Evolutionary conservation across 2,329 filamentous ascomycete genomes (phyloP).

Genomic region (Claviceps quebecensis): DNA sequence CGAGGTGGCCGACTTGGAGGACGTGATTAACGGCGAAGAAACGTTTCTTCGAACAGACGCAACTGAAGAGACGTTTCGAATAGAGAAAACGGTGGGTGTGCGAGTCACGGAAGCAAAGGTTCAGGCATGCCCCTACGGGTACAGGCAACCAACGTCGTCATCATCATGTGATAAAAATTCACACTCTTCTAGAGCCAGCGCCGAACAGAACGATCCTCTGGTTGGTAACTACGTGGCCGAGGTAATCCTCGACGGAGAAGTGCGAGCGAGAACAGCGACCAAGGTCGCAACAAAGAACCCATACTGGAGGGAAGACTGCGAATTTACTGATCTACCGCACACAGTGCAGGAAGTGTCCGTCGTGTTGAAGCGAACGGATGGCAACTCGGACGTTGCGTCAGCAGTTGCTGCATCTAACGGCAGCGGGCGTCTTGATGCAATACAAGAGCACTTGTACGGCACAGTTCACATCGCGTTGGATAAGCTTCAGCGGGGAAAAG

Average conservation of each 20-base stretch:
- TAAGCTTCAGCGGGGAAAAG: constrained; percentile 61
- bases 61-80: constrained; percentile 34
- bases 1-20: constrained; percentile 24
- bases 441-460: constrained; percentile 43
- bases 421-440: background rate
- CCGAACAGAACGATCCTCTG: constrained; percentile 26
- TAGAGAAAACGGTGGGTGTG: constrained; percentile 46
- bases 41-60: constrained; percentile 27
- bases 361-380: constrained; percentile 53
- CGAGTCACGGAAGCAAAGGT: constrained; percentile 50
- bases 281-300: constrained; percentile 59
- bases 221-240: constrained; percentile 65
- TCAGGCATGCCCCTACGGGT: constrained; percentile 21
- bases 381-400: constrained; percentile 29
- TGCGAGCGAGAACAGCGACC: constrained; percentile 59
- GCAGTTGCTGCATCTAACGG: constrained; percentile 11
- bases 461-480: constrained; percentile 73
- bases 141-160: constrained; percentile 10
- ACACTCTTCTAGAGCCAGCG: constrained; percentile 2
- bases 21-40: constrained; percentile 28
- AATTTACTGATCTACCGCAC: constrained; percentile 60
- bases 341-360: constrained; percentile 55
- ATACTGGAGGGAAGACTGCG: constrained; percentile 72
- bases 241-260: constrained; percentile 65
- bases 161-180: constrained; percentile 10